phyloP scores from a whole-genome alignment of 805 yeast genomes.

The Wickerhamomyces bisporus region DNA sequence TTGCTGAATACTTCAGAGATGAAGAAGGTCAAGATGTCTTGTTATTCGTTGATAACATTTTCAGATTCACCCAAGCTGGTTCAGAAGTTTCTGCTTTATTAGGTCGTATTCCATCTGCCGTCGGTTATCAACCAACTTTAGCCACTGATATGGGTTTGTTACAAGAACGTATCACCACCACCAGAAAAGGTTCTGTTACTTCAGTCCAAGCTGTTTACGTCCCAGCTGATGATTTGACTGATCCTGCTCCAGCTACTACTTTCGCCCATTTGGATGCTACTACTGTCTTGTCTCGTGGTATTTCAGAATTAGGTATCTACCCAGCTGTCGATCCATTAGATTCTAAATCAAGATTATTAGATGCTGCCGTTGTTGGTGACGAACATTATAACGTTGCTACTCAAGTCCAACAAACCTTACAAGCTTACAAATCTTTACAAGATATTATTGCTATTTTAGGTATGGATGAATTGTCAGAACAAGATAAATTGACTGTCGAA shows the following conservation, averaged over 20 bases:
- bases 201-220: slow-evolving; percentile 99
- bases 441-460: slow-evolving; percentile 99
- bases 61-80: slow-evolving; percentile 99
- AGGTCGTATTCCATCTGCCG: slow-evolving; percentile 99
- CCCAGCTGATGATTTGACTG: slow-evolving; percentile 99
- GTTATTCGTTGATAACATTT: slow-evolving; percentile 98
- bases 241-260: slow-evolving; percentile 99
- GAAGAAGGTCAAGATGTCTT: slow-evolving; percentile 99
- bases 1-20: slow-evolving; percentile 99
- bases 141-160: slow-evolving; percentile 99
- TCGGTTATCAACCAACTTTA: slow-evolving; percentile 99
- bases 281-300: slow-evolving; percentile 99
- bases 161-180: slow-evolving; percentile 99
- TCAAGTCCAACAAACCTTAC: slow-evolving; percentile 95
- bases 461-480: slow-evolving; percentile 99
- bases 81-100: slow-evolving; percentile 99
- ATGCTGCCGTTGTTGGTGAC: slow-evolving; percentile 95
- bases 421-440: slow-evolving; percentile 99
- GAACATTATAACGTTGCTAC: slow-evolving; percentile 98
- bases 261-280: slow-evolving; percentile 99
- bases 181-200: slow-evolving; percentile 99
- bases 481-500: slow-evolving; percentile 98
- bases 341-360: slow-evolving; percentile 98
- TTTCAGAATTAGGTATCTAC: slow-evolving; percentile 99
- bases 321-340: slow-evolving; percentile 99